Base-by-base conservation (phyloP, 176 grass and related monocot species). In the Olyra latifolia region DNA sequence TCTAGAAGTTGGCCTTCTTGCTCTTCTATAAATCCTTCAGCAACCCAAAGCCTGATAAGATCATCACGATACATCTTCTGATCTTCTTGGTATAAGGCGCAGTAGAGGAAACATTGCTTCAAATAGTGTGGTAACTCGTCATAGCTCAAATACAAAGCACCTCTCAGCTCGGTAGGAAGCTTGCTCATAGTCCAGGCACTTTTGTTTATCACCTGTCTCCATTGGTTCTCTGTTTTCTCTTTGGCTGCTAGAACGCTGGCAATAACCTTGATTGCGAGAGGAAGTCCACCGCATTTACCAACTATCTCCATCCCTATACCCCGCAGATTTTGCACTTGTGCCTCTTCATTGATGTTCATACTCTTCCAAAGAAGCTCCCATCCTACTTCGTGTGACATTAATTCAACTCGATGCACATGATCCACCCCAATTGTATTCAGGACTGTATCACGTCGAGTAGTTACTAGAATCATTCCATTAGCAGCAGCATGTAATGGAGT, bases 291-390 rank as follows among this genome's bases (percentile, higher is more conserved):
- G 10, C 54, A 57, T 24, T 10, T 24, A 57, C n/a, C 19, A 4
- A 57, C 22, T 23, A 57, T 57, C 2, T 23, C 54, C 8, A 57
- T 24, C 54, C 54, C 54, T 57, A 10, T 57, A 22, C 10, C 4
- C 23, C 54, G n/a, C 4, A 57, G 23, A 57, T 10, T 23, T 2
- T 57, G 54, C 54, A 57, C 54, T 57, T 57, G 8, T 24, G 2
- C 10, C 54, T 57, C n/a, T 57, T 23, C 54, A 3, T 10, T 3
- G 10, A 57, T 57, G n/a, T 57, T 57, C 54, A 57, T 57, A 22
- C 29, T 40, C 46, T 40, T 81, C 57, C 38, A 67, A 1, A 86
- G 13, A 6, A 88, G 42, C 19, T 77, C 72, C 86, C 79, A 88
- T 23, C 86, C 54, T 57, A 57, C 54, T 10, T 57, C 54, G 3